These are phyloP conservation scores for Mortierella polycephala DNA, from an alignment of 371 early-diverging fungal genomes.

Conservation along the genomic window DNA sequence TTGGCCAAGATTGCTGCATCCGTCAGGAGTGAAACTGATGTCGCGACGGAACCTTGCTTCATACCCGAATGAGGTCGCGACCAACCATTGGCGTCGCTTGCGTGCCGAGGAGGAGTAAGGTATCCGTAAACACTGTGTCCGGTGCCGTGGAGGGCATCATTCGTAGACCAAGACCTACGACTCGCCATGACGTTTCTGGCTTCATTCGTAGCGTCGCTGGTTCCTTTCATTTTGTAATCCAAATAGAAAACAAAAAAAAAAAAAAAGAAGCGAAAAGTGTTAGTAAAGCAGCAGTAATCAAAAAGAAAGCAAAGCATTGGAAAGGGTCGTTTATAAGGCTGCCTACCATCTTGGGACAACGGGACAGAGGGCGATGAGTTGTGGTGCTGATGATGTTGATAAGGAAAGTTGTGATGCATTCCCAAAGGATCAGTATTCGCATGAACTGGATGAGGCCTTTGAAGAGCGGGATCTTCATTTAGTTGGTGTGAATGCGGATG, in stretches of 20 bases:
- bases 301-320: not conserved
- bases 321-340: not conserved
- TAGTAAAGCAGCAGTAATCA: not conserved
- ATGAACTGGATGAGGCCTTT: constrained; percentile 1
- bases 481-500: constrained; percentile 6
- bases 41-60: constrained; percentile 28
- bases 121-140: constrained; percentile 10
- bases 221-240: not conserved
- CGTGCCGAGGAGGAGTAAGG: constrained; percentile 25
- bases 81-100: constrained; percentile 2
- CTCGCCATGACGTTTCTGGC: not conserved
- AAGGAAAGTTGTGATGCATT: constrained; percentile 8
- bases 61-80: constrained; percentile 9
- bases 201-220: no score
- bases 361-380: constrained; percentile 21
- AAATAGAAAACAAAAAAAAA: not conserved
- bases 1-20: constrained; percentile 46
- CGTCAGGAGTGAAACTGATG: constrained; percentile 43
- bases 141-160: constrained; percentile 11
- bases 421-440: constrained; percentile 2
- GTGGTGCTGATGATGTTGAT: constrained; percentile 28
- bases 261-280: constrained; percentile 1
- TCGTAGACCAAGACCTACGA: constrained; percentile 47
- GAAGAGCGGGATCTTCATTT: constrained; percentile 5
- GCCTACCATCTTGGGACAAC: not conserved